Conservation (phyloP, 805 yeast genomes). For the Kazachstania psychrophila region DNA sequence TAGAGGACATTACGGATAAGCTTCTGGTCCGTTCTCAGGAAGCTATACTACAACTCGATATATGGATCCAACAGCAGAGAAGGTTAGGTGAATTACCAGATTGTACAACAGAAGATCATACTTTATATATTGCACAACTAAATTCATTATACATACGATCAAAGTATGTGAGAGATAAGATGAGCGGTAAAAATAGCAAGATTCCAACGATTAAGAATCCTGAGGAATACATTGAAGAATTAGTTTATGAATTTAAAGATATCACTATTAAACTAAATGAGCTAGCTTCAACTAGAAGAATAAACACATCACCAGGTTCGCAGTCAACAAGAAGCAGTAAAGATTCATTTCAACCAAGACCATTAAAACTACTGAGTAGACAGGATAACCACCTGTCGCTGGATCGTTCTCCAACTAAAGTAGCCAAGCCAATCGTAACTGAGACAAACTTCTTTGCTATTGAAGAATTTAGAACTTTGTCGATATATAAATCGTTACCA, state of each 20-base stretch:
- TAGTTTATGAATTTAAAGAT: constrained; percentile 23
- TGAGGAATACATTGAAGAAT: constrained; percentile 15
- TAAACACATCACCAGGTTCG: constrained; percentile 12
- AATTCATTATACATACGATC: constrained; percentile 22
- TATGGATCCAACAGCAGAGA: constrained; percentile 23
- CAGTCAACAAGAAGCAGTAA: constrained; percentile 10
- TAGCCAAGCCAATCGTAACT: not conserved
- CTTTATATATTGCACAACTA: constrained; percentile 20
- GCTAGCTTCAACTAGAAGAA: constrained; percentile 9
- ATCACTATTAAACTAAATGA: constrained; percentile 20
- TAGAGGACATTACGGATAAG: constrained; percentile 21
- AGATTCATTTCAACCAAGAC: constrained; percentile 19
- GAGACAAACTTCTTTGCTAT: not conserved
- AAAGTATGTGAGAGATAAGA: constrained; percentile 15
- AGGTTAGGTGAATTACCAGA: not conserved
- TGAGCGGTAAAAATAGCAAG: constrained; percentile 8
- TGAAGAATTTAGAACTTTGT: not conserved
- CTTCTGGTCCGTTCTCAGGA: constrained; percentile 24
- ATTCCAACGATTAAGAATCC: constrained; percentile 2
- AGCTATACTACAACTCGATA: constrained; percentile 24
- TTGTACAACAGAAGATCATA: constrained; percentile 10
- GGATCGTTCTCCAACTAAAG: not conserved
- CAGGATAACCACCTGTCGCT: no score
- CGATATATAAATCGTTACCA: constrained; percentile 9
- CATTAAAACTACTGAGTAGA: constrained; percentile 21